Percentiles rank a stretch among this genome's conserved stretches.
phyloP scores from a whole-genome alignment of 129 eudicot genomes.

The Helichrysum umbraculigerum region DNA sequence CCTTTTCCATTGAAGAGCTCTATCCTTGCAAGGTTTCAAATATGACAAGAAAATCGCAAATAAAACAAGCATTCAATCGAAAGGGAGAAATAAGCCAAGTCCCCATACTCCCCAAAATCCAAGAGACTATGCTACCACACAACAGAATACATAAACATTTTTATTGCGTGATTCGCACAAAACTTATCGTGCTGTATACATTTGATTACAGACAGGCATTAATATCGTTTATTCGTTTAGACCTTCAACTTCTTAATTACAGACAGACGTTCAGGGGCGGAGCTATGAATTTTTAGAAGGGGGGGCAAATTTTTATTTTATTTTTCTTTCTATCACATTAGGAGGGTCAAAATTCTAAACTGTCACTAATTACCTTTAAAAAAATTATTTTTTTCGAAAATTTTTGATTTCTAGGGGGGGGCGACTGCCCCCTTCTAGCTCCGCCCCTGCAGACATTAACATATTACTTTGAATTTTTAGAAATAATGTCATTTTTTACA shows the following conservation, averaged over 20 bases:
- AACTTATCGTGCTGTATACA: background rate
- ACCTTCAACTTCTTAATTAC: background rate
- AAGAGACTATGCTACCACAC: background rate
- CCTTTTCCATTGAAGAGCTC: slow-evolving; percentile 97
- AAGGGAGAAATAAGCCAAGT: slow-evolving; percentile 11
- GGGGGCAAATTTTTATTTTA: no score
- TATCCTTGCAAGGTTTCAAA: slow-evolving; percentile 57
- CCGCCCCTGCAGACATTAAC: no score
- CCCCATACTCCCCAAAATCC: background rate
- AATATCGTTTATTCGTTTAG: background rate
- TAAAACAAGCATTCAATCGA: slow-evolving; percentile 19
- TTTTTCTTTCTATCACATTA: no score
- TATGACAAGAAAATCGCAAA: slow-evolving; percentile 22
- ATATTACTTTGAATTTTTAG: background rate
- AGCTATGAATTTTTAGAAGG: no score
- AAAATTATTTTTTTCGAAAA: no score
- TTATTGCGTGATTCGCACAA: background rate
- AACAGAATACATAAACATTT: slow-evolving; percentile 13
- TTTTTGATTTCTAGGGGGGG: no score
- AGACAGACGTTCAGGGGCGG: no score
- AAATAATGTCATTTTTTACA: slow-evolving; percentile 4
- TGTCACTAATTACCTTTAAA: no score
- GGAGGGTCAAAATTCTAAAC: no score
- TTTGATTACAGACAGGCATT: background rate
- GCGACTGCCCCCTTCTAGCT: no score